Evolutionary conservation across 441 rosid genomes (phyloP), one percentile per base, ranked within the genome.

Genomic region (Flueggea neowawraea): DNA sequence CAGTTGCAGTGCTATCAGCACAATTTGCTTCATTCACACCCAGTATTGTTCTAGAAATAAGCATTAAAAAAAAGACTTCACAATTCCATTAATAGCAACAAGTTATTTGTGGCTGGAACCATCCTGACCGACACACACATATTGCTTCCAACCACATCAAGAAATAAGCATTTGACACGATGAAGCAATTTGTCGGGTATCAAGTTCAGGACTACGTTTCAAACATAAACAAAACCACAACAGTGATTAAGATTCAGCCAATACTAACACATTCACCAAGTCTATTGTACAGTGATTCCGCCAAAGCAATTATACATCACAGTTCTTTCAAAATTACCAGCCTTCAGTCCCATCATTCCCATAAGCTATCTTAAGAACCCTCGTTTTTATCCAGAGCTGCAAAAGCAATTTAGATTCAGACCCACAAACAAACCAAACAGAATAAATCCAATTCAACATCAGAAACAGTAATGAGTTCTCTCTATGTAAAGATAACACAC

Each of bases 331-430:
- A 16, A 8, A 55, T 12, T 33, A 31, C 12, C 9, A 47, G 45
- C 43, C 15, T 15, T 44, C 12, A 7, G 17, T 47, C 48, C 53
- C 65, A 12, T 9, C 31, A 52, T 47, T 57, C 47, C 69, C 64
- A 49, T 15, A 43, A 6, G 60, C 63, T 69, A 49, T 63, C 71
- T 78, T 69, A 91, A 66, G 58, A 75, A 69, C 84, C 78, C 65
- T 88, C 96, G 0, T 90, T 86, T 75, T 84, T 91, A 67, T 91
- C 96, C 80, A 91, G 63, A 33, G 97, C 97, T 91, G 94, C 75
- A 84, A 69, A 66, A 48, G 11, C 14, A 15, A 44, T 45, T 55
- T 56, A 31, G 64, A 66, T 16, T 32, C 36, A 50, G 55, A 43
- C 14, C 16, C 60, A 1, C 47, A 66, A 51, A 47, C 17, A 54